phyloP scores from a whole-genome alignment of 805 yeast genomes.

The Metschnikowia corniflorae region DNA sequence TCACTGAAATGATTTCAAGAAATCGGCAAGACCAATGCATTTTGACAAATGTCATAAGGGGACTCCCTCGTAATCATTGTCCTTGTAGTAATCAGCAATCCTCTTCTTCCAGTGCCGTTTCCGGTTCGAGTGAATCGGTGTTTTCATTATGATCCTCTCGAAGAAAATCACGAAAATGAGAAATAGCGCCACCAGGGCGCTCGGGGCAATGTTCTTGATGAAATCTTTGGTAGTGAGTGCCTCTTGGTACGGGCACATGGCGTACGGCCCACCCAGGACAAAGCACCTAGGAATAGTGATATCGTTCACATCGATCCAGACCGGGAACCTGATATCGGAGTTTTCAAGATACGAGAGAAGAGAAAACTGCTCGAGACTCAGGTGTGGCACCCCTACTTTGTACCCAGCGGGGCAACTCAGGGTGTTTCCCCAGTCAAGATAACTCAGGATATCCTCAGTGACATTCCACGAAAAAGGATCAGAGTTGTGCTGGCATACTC shows the following conservation, averaged over 20 bases:
- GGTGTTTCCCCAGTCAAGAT: constrained; percentile 42
- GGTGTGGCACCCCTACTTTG: constrained; percentile 31
- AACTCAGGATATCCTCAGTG: constrained; percentile 24
- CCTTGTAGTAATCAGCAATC: constrained; percentile 50
- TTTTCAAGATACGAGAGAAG: constrained; percentile 27
- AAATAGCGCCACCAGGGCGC: constrained; percentile 53
- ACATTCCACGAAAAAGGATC: constrained; percentile 45
- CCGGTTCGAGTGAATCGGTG: constrained; percentile 70
- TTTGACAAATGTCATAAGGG: too few species aligned
- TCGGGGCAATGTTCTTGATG: constrained; percentile 62
- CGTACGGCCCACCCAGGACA: constrained; percentile 78
- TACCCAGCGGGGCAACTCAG: constrained; percentile 33
- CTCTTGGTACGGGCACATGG: constrained; percentile 72
- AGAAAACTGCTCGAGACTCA: constrained; percentile 34
- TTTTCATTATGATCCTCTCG: constrained; percentile 50
- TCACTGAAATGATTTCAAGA: constrained; percentile 72
- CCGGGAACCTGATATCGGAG: constrained; percentile 28
- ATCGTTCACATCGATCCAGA: constrained; percentile 84
- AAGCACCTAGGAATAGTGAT: constrained; percentile 72
- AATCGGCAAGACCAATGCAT: too few species aligned
- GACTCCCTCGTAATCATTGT: constrained; percentile 78
- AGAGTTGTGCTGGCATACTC: constrained; percentile 51
- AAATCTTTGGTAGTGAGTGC: constrained; percentile 54
- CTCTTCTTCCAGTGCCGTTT: constrained; percentile 60
- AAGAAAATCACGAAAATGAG: constrained; percentile 49